A percentile compares a stretch with the other conserved stretches of the same genome.
Evolutionary conservation across 2,329 filamentous ascomycete species (phyloP).

Genomic region (Calonectria hongkongensis): DNA sequence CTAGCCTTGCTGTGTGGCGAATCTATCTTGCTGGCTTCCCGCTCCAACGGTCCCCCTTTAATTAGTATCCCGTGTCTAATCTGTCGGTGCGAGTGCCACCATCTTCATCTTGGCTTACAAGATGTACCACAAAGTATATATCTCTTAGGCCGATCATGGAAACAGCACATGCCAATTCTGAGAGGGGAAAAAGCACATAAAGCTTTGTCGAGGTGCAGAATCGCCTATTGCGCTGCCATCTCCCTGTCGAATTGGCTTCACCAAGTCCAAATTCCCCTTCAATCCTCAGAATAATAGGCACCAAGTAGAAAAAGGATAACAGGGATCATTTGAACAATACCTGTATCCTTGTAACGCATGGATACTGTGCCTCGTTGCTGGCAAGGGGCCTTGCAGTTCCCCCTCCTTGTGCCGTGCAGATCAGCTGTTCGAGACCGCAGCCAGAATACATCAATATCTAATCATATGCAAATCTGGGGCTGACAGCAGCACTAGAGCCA

Average conservation of each 20-base stretch:
- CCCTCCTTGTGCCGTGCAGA: slow-evolving; percentile 26
- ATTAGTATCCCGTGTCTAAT: slow-evolving; percentile 9
- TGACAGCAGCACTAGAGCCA: neutral
- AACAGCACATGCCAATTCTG: neutral
- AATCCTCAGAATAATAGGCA: neutral
- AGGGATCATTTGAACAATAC: neutral
- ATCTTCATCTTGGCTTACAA: neutral
- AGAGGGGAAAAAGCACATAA: neutral
- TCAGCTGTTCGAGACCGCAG: slow-evolving; percentile 19
- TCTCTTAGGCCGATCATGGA: neutral
- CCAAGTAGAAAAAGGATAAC: neutral
- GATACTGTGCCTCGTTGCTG: slow-evolving; percentile 9
- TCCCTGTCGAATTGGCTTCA: slow-evolving; percentile 31
- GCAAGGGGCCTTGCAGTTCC: slow-evolving; percentile 26
- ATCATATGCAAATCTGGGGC: neutral
- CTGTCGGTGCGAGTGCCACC: neutral
- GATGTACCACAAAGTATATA: neutral
- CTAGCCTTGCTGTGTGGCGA: slow-evolving; percentile 24
- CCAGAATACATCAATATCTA: neutral
- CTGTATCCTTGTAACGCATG: neutral
- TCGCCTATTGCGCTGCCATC: neutral
- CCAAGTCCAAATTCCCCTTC: neutral
- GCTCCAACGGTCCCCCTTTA: slow-evolving; percentile 4
- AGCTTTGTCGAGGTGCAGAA: neutral
- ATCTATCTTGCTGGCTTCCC: neutral